Evolutionary conservation across 2,329 filamentous ascomycete genomes (phyloP).

Genomic region (Gliomastix tumulicola): DNA sequence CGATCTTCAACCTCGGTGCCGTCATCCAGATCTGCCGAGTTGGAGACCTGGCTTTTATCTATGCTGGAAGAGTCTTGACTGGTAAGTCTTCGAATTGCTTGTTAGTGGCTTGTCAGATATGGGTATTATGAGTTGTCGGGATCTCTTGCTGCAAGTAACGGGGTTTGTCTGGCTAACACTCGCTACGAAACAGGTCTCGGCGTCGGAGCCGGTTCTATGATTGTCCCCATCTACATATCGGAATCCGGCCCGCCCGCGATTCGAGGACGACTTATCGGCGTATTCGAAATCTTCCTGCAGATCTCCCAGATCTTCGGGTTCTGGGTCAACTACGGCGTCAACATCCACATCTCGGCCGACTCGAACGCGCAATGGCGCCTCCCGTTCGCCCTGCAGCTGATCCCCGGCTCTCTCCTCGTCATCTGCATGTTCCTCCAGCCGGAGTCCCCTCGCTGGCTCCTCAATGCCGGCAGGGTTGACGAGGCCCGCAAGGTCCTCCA

Average conservation of each 20-base stretch:
- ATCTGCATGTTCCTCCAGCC: slow-evolving; percentile 18
- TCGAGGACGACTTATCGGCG: slow-evolving; percentile 42
- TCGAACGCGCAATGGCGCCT: slow-evolving; percentile 31
- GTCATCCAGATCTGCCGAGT: slow-evolving; percentile 38
- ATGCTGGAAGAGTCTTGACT: slow-evolving; percentile 44
- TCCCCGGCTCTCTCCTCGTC: slow-evolving; percentile 14
- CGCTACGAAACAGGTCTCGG: too few species aligned
- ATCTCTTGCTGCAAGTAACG: too few species aligned
- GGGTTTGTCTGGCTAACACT: neutral
- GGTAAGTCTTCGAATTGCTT: too few species aligned
- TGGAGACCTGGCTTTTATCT: slow-evolving; percentile 45
- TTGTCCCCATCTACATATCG: slow-evolving; percentile 51
- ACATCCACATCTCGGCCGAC: slow-evolving; percentile 9
- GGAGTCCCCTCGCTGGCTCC: slow-evolving; percentile 22
- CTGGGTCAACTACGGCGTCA: slow-evolving; percentile 17
- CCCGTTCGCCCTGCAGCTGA: slow-evolving; percentile 21
- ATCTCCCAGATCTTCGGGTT: slow-evolving; percentile 43
- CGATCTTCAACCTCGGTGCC: slow-evolving; percentile 41
- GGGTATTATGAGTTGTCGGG: too few species aligned
- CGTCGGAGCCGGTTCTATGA: slow-evolving; percentile 40
- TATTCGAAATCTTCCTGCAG: slow-evolving; percentile 44
- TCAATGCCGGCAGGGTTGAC: slow-evolving; percentile 3
- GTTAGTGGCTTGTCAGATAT: too few species aligned
- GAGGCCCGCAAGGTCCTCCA: slow-evolving; percentile 7
- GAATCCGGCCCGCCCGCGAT: slow-evolving; percentile 46